Base-by-base conservation (phyloP, 2,329 filamentous ascomycete genomes). In the Sordariomycetes sp. region DNA sequence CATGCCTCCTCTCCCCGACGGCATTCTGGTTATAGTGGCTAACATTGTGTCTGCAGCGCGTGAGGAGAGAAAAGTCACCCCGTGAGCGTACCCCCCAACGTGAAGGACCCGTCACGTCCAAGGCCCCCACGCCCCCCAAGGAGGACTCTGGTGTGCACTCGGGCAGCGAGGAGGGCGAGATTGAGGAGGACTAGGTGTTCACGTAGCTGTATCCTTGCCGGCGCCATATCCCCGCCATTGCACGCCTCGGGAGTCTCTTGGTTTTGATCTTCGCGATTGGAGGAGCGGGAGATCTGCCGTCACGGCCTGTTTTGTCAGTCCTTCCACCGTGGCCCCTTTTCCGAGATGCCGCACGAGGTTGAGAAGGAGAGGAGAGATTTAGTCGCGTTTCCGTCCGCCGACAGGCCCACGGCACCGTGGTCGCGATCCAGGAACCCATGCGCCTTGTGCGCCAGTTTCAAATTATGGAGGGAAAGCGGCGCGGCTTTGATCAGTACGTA, bases 131-230 rank as follows among this genome's bases (percentile, higher is more conserved):
- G 39, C 54, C 61, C n/a, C 60, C 62, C 42, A 74, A 74, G 65
- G 84, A 87, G 62, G 76, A 82, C 55, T 75, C 77, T 53, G 80
- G 77, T 58, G 76, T 90, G 58, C 85, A 88, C 65, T 92, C 88
- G 59, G 94, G 94, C 56, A 96, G 91, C 66, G 94, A 99, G 73
- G 94, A 99, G 72, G 94, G 94, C 56, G 94, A 99, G 74, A 97
- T 99, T 64, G 94, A 96, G 71, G 91, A 97, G 76, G 81, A 84
- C 63, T 82, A 74, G 28, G 28, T 32, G 28, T 32, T 32, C 28
- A 8, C 28, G 28, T 32, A 32, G 8, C 28, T 8, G 28, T 32
- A 3, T 32, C 8, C 28, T 32, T 8, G 28, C 28, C 28, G 28
- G 28, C 28, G 8, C 4, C 28, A 8, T 32, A 4, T 32, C 28